Evolutionary conservation across 2,329 filamentous ascomycete genomes (phyloP).

Genomic region (Hypoxylon sp.): DNA sequence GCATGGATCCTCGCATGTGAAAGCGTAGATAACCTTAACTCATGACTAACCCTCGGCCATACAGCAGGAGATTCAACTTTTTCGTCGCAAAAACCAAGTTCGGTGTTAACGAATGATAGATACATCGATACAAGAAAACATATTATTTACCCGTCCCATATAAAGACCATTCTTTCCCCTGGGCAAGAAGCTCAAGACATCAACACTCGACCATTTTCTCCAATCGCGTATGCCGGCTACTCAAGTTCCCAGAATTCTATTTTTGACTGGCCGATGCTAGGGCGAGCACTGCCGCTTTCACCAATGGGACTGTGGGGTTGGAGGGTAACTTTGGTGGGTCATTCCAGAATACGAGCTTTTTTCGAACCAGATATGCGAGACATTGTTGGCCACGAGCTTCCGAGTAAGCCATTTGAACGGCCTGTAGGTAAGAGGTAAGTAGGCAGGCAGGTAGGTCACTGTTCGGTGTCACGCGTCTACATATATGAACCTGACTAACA

Average conservation of each 20-base stretch:
- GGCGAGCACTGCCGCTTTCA: constrained; percentile 22
- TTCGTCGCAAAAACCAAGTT: background rate
- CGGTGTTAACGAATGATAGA: background rate
- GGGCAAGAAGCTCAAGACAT: constrained; percentile 17
- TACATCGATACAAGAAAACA: background rate
- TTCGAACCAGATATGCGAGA: constrained; percentile 23
- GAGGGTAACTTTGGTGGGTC: constrained; percentile 23
- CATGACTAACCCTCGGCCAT: background rate
- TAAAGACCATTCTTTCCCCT: constrained; percentile 18
- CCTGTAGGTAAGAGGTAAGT: too few relatives aligned
- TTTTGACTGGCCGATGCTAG: constrained; percentile 35
- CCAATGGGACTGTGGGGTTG: constrained; percentile 24
- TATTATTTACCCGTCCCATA: constrained; percentile 1
- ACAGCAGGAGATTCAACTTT: too few relatives aligned
- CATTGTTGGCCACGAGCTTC: constrained; percentile 30
- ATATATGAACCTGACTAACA: background rate
- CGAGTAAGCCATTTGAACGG: constrained; percentile 5
- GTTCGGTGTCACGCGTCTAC: constrained; percentile 18
- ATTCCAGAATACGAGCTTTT: constrained; percentile 42
- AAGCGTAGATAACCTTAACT: background rate
- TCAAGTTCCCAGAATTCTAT: constrained; percentile 28
- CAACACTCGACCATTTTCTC: constrained; percentile 10
- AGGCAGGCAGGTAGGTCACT: constrained; percentile 35
- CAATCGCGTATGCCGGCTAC: constrained; percentile 22
- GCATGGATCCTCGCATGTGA: background rate